Evolutionary conservation across 2,329 filamentous ascomycete genomes (phyloP).

Genomic region (Xylaria sp.): DNA sequence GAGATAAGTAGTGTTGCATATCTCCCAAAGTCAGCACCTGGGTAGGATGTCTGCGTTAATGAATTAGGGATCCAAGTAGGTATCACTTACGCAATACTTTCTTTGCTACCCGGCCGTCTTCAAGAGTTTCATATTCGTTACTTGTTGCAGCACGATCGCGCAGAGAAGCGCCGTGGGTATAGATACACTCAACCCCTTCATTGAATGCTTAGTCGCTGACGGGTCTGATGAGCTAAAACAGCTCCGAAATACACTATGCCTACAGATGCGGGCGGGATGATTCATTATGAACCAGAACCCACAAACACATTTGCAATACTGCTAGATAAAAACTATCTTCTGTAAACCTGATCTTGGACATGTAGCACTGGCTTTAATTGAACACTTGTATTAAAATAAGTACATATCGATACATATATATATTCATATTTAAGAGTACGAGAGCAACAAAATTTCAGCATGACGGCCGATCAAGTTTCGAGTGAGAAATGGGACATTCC

Average conservation of each 20-base stretch:
- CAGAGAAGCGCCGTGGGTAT: background rate
- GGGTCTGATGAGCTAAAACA: no score
- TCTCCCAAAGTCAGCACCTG: no score
- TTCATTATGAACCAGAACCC: constrained; percentile 17
- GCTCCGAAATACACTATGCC: background rate
- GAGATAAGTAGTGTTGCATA: no score
- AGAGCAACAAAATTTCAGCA: background rate
- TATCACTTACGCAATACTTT: no score
- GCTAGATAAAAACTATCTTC: background rate
- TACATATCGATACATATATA: background rate
- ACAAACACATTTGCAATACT: background rate
- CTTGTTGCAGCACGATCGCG: no score
- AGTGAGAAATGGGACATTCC: constrained; percentile 36
- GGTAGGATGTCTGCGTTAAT: no score
- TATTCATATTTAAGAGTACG: no score
- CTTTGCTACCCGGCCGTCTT: no score
- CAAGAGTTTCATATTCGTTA: no score
- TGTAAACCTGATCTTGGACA: background rate
- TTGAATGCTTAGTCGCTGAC: no score
- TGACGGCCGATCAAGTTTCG: background rate
- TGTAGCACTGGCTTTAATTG: background rate
- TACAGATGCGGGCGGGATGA: background rate
- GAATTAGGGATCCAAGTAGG: no score
- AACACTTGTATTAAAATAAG: background rate
- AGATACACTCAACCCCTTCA: no score